These are phyloP conservation scores for Hirsutella minnesotensis DNA, from an alignment of 2,329 filamentous ascomycete genomes.

Conservation along the genomic window DNA sequence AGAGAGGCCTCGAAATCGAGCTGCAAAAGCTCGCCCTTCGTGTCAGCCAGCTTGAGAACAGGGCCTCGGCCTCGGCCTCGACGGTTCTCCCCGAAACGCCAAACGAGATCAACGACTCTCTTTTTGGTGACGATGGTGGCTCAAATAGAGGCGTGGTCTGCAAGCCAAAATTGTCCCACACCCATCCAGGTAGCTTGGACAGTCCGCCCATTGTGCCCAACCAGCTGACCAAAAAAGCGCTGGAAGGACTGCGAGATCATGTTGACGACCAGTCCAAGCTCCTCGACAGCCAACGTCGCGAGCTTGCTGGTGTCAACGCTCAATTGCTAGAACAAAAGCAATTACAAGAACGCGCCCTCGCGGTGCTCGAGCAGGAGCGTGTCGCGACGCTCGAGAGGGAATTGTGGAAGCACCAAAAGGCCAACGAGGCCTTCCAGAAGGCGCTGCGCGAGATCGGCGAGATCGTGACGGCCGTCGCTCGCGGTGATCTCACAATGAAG, in stretches of 20 bases:
- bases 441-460: conserved; percentile 92
- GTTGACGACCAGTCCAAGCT: conserved; percentile 89
- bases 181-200: conserved; percentile 27
- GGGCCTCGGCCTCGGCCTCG: conserved; percentile 49
- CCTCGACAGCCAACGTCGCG: conserved; percentile 75
- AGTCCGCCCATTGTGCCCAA: conserved; percentile 22
- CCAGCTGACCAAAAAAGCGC: conserved; percentile 67
- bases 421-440: conserved; percentile 97
- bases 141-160: conserved; percentile 29
- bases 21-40: conserved; percentile 66
- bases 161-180: conserved; percentile 33
- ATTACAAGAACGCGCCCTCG: conserved; percentile 71
- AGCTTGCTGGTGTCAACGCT: conserved; percentile 74
- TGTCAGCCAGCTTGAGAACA: conserved; percentile 72
- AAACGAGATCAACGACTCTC: conserved; percentile 58
- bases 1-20: conserved; percentile 71
- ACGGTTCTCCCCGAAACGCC: conserved; percentile 67
- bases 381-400: conserved; percentile 86
- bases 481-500: conserved; percentile 92
- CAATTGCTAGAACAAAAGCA: conserved; percentile 79
- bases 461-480: conserved; percentile 91
- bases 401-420: conserved; percentile 92
- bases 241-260: conserved; percentile 77
- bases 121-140: conserved; percentile 47
- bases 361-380: conserved; percentile 73